Base-by-base conservation (phyloP, 768 basidiomycete genomes). In the Auricularia cornea region DNA sequence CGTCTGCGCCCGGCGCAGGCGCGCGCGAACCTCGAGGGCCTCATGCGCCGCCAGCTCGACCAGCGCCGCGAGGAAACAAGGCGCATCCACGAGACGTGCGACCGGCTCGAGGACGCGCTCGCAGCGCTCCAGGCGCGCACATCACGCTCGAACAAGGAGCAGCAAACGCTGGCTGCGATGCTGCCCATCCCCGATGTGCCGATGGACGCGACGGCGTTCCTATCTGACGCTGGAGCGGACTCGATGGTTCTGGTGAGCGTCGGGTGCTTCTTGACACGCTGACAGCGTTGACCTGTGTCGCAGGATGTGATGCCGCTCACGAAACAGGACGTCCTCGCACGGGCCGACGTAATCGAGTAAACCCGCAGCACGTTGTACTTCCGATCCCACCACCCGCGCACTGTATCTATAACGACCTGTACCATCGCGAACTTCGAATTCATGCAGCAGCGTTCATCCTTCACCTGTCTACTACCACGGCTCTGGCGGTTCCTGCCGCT, bases 1-100 rank as follows among this genome's bases (percentile, higher is more conserved):
- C 28, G 81, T 92, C 75, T 95, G 60, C 84, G 94, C 28, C 93
- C 92, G 1, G 89, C 94, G 18, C 67, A 92, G 88, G 92, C 93
- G 16, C 79, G 93, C 67, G 87, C 83, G 38, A 90, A 88, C 68
- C 79, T 95, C 52, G 92, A 94, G 71, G 75, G 79, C 10, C 86
- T 94, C 87, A 90, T 94, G 87, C 79, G 81, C 51, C 80, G 84
- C 23, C 92, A 94, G 69, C 77, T 94, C 3, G 85, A 91, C 60
- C 75, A 88, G 28, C 80, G 93, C 59, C 79, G 78, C 62, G 84
- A 87, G 68, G 92, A 94, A 75, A 90, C 92, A 0, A 79, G 70
- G 63, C 73, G 77, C 6, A 77, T 94, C 57, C 89, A 91, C 29
- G 54, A 28, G 54, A 28, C 12, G 16, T 57, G 54, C 54, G 54